Evolutionary conservation across 257 asterid species (phyloP).

Genomic region (Plectranthus barbatus): DNA sequence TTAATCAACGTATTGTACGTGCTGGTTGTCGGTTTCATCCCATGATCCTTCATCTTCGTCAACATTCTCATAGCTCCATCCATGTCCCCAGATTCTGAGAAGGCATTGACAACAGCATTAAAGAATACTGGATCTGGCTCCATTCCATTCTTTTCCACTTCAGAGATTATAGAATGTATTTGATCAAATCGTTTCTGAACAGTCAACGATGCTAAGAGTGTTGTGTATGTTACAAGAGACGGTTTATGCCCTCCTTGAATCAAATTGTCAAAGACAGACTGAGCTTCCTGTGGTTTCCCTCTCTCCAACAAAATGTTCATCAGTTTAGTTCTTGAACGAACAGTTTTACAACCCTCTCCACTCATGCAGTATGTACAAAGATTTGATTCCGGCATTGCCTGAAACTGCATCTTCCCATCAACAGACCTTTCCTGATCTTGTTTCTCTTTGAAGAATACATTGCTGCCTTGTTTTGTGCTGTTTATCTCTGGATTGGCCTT

Average conservation of each 20-base stretch:
- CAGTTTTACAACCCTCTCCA: conserved; percentile 41
- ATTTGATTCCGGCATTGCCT: conserved; percentile 31
- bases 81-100: conserved; percentile 69
- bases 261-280: conserved; percentile 38
- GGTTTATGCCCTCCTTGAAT: conserved; percentile 61
- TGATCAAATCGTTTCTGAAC: conserved; percentile 45
- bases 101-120: conserved; percentile 63
- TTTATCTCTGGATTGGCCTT: conserved; percentile 13
- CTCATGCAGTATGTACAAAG: conserved; percentile 43
- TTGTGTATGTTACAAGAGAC: conserved; percentile 65
- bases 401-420: conserved; percentile 29
- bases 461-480: conserved; percentile 6
- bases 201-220: conserved; percentile 58
- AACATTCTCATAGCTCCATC: conserved; percentile 55
- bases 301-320: conserved; percentile 55
- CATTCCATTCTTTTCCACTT: conserved; percentile 37
- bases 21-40: conserved; percentile 50
- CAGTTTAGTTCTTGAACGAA: conserved; percentile 43
- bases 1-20: conserved; percentile 61
- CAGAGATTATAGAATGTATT: conserved; percentile 39
- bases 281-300: conserved; percentile 45
- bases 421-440: conserved; percentile 27
- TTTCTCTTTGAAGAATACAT: conserved; percentile 10
- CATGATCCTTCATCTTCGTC: conserved; percentile 46
- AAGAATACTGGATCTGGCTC: conserved; percentile 57